Conservation (phyloP, 2,329 filamentous ascomycete species). For the Phoma sp. region DNA sequence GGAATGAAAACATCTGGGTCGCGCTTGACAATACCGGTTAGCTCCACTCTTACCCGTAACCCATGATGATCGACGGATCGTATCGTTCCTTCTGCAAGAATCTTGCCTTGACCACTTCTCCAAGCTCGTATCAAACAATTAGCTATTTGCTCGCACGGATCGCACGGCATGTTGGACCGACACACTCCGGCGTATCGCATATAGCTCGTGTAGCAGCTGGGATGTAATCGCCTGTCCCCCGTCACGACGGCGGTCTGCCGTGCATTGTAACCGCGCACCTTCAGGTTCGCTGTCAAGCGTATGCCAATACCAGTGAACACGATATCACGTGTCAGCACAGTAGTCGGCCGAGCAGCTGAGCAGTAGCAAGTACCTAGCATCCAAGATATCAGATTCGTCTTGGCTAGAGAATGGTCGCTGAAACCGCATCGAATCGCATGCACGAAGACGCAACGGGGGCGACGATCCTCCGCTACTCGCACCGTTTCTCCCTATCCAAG, state of each 20-base stretch:
- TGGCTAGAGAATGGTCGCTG: background rate
- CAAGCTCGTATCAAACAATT: conserved; percentile 3
- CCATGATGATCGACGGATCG: conserved; percentile 11
- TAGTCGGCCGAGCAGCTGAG: background rate
- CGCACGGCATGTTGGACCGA: conserved; percentile 3
- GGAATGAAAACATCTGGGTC: background rate
- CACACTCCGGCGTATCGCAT: background rate
- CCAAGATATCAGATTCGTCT: conserved; percentile 4
- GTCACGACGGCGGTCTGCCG: background rate
- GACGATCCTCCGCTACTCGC: conserved; percentile 15
- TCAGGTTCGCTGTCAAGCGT: background rate
- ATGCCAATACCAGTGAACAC: background rate
- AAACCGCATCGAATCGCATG: conserved; percentile 6
- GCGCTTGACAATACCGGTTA: background rate
- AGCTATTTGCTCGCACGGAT: conserved; percentile 2
- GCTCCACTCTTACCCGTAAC: conserved; percentile 3
- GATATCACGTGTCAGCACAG: background rate
- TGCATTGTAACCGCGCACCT: background rate
- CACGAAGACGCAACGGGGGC: conserved; percentile 6
- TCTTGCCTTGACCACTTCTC: conserved; percentile 2
- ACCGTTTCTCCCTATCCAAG: conserved; percentile 1
- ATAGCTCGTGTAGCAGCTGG: background rate
- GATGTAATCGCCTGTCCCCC: conserved; percentile 1
- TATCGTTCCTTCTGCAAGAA: background rate
- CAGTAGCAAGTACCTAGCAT: background rate